These are phyloP conservation scores for Hebeloma cylindrosporum DNA, from an alignment of 768 basidiomycete genomes.

Conservation along the genomic window DNA sequence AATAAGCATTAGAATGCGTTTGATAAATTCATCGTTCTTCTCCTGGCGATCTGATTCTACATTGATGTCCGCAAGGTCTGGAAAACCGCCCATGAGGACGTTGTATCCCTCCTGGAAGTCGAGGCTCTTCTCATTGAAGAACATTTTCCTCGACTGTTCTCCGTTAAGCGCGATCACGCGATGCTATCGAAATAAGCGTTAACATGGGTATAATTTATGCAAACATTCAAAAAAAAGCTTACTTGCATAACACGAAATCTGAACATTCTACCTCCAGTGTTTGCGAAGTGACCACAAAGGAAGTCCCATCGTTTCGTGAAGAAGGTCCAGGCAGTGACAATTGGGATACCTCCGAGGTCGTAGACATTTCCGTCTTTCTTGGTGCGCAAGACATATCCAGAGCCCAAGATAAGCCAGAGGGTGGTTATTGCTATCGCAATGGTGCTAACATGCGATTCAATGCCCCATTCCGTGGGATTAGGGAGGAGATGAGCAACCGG, in stretches of 20 bases:
- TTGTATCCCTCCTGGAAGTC: conserved; percentile 31
- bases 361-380: too few relatives aligned
- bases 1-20: conserved; percentile 16
- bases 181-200: too few relatives aligned
- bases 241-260: conserved; percentile 25
- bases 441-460: too few relatives aligned
- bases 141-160: too few relatives aligned
- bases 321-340: conserved; percentile 31
- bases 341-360: not conserved
- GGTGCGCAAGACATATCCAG: too few relatives aligned
- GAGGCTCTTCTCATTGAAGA: conserved; percentile 26
- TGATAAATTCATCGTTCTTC: conserved; percentile 16
- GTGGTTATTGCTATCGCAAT: too few relatives aligned
- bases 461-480: too few relatives aligned
- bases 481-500: too few relatives aligned
- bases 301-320: conserved; percentile 33
- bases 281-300: conserved; percentile 27
- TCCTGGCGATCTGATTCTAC: conserved; percentile 9
- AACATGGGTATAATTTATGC: too few relatives aligned
- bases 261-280: conserved; percentile 23
- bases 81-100: conserved; percentile 28
- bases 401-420: too few relatives aligned
- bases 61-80: conserved; percentile 22
- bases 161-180: too few relatives aligned
- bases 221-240: too few relatives aligned